Evolutionary conservation across 2,329 filamentous ascomycete genomes (phyloP).

Genomic region (Raffaelea arxii): DNA sequence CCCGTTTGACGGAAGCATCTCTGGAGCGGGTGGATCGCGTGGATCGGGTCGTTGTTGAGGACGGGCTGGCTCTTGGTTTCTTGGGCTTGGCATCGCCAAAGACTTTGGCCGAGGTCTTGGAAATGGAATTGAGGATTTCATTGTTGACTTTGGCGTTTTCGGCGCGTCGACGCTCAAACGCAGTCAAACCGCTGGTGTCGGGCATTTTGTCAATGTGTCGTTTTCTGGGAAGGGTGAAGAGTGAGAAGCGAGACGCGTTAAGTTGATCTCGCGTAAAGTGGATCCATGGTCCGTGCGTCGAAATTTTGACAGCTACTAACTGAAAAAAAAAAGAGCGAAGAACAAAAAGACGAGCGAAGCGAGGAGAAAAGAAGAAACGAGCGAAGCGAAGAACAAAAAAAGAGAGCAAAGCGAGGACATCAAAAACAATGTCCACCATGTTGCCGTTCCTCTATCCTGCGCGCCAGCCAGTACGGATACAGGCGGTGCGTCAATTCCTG

Average conservation of each 20-base stretch:
- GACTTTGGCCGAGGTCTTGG: slow-evolving; percentile 47
- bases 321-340: neutral
- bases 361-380: too few relatives aligned
- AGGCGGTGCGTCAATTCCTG: slow-evolving; percentile 16
- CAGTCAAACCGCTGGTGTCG: slow-evolving; percentile 48
- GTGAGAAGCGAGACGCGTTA: too few relatives aligned
- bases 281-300: neutral
- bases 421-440: slow-evolving; percentile 22
- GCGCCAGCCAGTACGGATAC: slow-evolving; percentile 30
- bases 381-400: neutral
- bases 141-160: slow-evolving; percentile 85
- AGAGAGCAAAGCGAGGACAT: neutral
- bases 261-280: slow-evolving; percentile 7
- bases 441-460: slow-evolving; percentile 66
- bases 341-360: too few relatives aligned
- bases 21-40: slow-evolving; percentile 14
- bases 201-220: neutral
- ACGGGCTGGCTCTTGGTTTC: slow-evolving; percentile 21
- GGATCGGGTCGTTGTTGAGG: slow-evolving; percentile 22
- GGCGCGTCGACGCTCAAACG: slow-evolving; percentile 75
- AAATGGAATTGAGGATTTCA: slow-evolving; percentile 67
- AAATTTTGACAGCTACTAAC: neutral
- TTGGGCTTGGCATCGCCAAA: slow-evolving; percentile 29
- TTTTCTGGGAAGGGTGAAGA: neutral
- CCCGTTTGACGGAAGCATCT: slow-evolving; percentile 24